These are phyloP conservation scores for Quercus aquifolioides DNA, from an alignment of 306 rosid species.

Conservation along the genomic window DNA sequence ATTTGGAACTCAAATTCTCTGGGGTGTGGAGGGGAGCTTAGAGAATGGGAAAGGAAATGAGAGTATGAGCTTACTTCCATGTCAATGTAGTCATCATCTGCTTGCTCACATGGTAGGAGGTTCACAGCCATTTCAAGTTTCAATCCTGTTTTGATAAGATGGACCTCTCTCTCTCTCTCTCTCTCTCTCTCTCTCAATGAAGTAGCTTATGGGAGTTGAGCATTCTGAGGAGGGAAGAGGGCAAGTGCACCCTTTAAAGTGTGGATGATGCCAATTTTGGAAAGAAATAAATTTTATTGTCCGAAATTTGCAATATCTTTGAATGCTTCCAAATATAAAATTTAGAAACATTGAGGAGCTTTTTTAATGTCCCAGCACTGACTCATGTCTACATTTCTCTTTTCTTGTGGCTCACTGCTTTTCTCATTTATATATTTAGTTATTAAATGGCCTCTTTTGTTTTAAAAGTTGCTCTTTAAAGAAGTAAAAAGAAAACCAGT, in stretches of 20 bases:
- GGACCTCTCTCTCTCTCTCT: conserved; percentile 16
- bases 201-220: conserved; percentile 28
- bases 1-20: conserved; percentile 98
- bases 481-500: not conserved
- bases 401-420: conserved; percentile 31
- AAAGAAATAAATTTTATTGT: conserved; percentile 20
- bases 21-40: conserved; percentile 40
- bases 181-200: conserved; percentile 20
- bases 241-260: conserved; percentile 38
- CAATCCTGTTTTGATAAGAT: conserved; percentile 7
- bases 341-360: conserved; percentile 16
- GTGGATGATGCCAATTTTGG: conserved; percentile 23
- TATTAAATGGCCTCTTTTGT: conserved; percentile 18
- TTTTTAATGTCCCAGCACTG: conserved; percentile 34
- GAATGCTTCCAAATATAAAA: conserved; percentile 44
- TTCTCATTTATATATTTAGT: conserved; percentile 20
- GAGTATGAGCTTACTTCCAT: conserved; percentile 80
- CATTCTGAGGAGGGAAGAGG: conserved; percentile 41
- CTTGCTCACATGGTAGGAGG: conserved; percentile 39
- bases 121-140: conserved; percentile 54
- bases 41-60: conserved; percentile 43
- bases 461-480: not conserved
- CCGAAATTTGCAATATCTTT: conserved; percentile 24
- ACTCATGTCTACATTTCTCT: conserved; percentile 33
- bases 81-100: conserved; percentile 91